Base-by-base conservation (phyloP, 148 eudicot genomes). In the Amaranthus cruentus region DNA sequence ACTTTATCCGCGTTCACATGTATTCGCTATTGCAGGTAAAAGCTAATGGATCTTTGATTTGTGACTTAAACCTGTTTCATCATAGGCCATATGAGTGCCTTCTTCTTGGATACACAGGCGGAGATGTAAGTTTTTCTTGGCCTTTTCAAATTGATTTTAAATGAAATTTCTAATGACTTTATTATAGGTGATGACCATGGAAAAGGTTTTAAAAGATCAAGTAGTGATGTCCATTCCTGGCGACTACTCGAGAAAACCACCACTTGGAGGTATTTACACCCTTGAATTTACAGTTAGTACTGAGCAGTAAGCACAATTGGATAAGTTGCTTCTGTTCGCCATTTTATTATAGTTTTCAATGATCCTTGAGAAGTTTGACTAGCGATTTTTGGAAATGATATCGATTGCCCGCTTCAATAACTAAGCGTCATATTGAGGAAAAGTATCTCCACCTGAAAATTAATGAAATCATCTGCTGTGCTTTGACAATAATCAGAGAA, bases 61-160 rank as follows among this genome's bases (percentile, higher is more conserved):
- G 98, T 81, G 96, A 91, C 47, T 68, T 91, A 83, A 96, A 91
- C 77, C 96, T 89, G 72, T 95, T 95, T 74, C 98, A 95, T 79
- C 98, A 95, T 77, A 86, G 93, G 71, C 98, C 98, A 55, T 95
- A 95, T 73, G 98, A 95, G 70, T 95, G 98, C 78, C 93, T 95
- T 84, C 89, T 95, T 47, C 76, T 95, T 47, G 98, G 98, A 66
- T 90, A 84, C 80, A 75, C 79, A 65, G 60, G 73, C 57, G 67
- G 68, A 60, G 75, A 82, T 75, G 95, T 89, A 73, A 81, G 82
- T 28, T 47, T 70, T 46, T 42, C 21, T 18, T 15, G n/a, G 43
- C 55, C 55, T 48, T 77, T 68, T 68, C 60, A 3, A 21, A 18
- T 60, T 28, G 49, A 56, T 47, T 73, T 65, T 58, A 2, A 4